Evolutionary conservation across 352 stramenopile genomes (phyloP).

Genomic region (Phytophthora sp.): DNA sequence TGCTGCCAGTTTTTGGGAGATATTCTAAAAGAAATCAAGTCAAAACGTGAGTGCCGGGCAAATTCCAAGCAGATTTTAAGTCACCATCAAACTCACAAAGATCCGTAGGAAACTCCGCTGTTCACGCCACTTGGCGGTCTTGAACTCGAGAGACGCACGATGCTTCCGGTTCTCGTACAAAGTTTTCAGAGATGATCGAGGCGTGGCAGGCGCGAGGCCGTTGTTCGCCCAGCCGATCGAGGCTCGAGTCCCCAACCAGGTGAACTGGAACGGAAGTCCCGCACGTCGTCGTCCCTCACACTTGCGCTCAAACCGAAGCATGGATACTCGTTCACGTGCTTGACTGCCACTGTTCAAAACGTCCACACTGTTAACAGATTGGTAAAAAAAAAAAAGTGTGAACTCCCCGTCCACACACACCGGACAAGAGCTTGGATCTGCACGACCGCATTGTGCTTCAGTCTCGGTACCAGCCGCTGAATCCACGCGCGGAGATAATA

Average conservation of each 20-base stretch:
- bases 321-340: slow-evolving; percentile 54
- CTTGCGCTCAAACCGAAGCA: slow-evolving; percentile 58
- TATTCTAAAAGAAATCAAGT: slow-evolving; percentile 30
- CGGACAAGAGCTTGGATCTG: slow-evolving; percentile 67
- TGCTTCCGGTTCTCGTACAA: slow-evolving; percentile 59
- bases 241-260: slow-evolving; percentile 43
- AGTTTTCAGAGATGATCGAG: slow-evolving; percentile 28
- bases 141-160: slow-evolving; percentile 44
- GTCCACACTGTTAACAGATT: too few relatives aligned
- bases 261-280: slow-evolving; percentile 51
- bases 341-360: slow-evolving; percentile 49
- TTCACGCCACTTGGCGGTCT: slow-evolving; percentile 48
- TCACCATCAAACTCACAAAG: slow-evolving; percentile 53
- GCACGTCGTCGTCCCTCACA: slow-evolving; percentile 43
- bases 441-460: slow-evolving; percentile 45
- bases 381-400: background rate
- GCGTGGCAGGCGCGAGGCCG: slow-evolving; percentile 7
- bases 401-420: too few relatives aligned
- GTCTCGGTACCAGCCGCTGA: slow-evolving; percentile 47
- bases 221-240: slow-evolving; percentile 15
- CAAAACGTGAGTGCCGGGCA: background rate
- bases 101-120: slow-evolving; percentile 56
- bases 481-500: slow-evolving; percentile 53
- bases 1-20: slow-evolving; percentile 39
- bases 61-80: too few relatives aligned